Base-by-base conservation (phyloP, 2,329 filamentous ascomycete species). In the Fusarium camptoceras region DNA sequence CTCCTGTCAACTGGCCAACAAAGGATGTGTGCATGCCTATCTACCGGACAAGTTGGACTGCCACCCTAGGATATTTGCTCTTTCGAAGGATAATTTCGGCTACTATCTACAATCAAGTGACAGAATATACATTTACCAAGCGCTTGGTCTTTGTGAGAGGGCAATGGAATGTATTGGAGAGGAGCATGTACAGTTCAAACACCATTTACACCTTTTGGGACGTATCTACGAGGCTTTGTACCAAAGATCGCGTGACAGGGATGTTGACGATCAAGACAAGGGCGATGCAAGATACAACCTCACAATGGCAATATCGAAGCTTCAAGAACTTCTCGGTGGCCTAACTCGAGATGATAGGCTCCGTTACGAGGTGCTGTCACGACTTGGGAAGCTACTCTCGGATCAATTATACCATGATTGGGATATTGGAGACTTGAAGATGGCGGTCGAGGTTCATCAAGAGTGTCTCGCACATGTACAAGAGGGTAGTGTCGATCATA, bases 401-500 rank as follows among this genome's bases (percentile, higher is more conserved):
- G 30, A 56, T 12, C 48, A 50, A 14, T 4, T 56, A 0, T 56
- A 28, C 3, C 49, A 56, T 7, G 49, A 56, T 2, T 56, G 49
- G n/a, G 25, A 30, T 2, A 22, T 56, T 0, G 54, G 49, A n/a
- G 54, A 56, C 1, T 3, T 56, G 8, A 56, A 56, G 1, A 56
- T 56, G 28, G 44, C 54, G 1, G 7, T 56, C 8, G 44, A 56
- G 6, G 24, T 56, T 6, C 54, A 56, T 4, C 43, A 50, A 10
- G 54, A 56, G 0, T 56, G 54, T 5, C 54, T 56, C 2, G 0
- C 7, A 1, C 5, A 48, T 0, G 22, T 30, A 27, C 1, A 1
- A 1, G 28, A 50, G 2, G 8, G 1, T 6, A 3, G 9, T 2
- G 1, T 3, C 0, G 44, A 56, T 2, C 3, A 9, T 4, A 6